Evolutionary conservation across 352 stramenopile species (phyloP).

Genomic region (Phytophthora hybrid): DNA sequence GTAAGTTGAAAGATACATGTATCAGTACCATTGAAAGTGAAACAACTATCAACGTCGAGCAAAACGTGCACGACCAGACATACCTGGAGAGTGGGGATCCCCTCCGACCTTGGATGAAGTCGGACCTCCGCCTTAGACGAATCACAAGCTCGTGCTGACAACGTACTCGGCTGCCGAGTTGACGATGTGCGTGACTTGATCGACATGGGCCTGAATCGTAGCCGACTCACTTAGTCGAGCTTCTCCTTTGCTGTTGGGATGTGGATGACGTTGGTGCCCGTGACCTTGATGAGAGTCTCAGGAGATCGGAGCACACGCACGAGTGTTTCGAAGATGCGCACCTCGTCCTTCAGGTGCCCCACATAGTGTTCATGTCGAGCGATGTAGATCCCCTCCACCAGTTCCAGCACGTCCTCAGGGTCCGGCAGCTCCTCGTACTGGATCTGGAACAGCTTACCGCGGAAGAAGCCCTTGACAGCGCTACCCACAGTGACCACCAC

Average conservation of each 20-base stretch:
- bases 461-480: slow-evolving; percentile 86
- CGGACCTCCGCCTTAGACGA: too few relatives aligned
- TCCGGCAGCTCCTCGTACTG: slow-evolving; percentile 87
- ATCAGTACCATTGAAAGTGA: too few relatives aligned
- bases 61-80: too few relatives aligned
- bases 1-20: too few relatives aligned
- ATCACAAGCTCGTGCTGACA: too few relatives aligned
- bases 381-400: slow-evolving; percentile 91
- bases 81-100: too few relatives aligned
- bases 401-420: slow-evolving; percentile 85
- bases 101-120: too few relatives aligned
- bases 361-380: slow-evolving; percentile 85
- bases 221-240: slow-evolving; percentile 82
- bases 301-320: slow-evolving; percentile 85
- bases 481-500: slow-evolving; percentile 89
- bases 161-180: too few relatives aligned
- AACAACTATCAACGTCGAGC: too few relatives aligned
- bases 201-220: too few relatives aligned
- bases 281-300: slow-evolving; percentile 88
- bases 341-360: slow-evolving; percentile 89
- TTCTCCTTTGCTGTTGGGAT: slow-evolving; percentile 89
- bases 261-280: slow-evolving; percentile 86
- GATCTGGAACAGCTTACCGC: slow-evolving; percentile 80
- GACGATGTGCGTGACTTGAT: too few relatives aligned
- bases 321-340: slow-evolving; percentile 89